phyloP scores from a whole-genome alignment of 2,329 filamentous ascomycete species.

The Aspergillus sergii region DNA sequence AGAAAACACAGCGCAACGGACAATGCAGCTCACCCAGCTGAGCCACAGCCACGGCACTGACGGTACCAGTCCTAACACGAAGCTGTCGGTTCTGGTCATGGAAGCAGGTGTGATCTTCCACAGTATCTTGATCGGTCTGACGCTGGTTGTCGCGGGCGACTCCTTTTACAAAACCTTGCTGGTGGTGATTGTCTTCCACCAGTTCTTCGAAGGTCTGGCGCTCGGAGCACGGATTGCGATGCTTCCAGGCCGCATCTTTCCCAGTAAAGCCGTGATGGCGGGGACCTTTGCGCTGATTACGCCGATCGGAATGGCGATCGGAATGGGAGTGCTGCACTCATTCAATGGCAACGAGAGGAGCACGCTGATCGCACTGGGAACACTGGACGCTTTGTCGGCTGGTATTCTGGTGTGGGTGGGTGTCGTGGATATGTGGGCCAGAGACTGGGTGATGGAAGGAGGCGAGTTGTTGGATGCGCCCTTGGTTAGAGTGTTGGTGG shows the following conservation, averaged over 20 bases:
- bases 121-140: constrained; percentile 58
- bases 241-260: constrained; percentile 42
- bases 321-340: constrained; percentile 67
- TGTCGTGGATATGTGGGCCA: constrained; percentile 76
- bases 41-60: constrained; percentile 39
- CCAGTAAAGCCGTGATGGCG: constrained; percentile 61
- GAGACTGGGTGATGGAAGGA: constrained; percentile 69
- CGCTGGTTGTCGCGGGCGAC: constrained; percentile 51
- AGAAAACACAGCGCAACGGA: constrained; percentile 9
- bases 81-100: constrained; percentile 68
- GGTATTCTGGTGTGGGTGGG: constrained; percentile 81
- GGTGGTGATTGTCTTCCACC: constrained; percentile 73
- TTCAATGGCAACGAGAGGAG: constrained; percentile 74
- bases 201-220: constrained; percentile 76
- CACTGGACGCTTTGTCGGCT: constrained; percentile 71
- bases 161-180: constrained; percentile 56
- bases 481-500: constrained; percentile 52
- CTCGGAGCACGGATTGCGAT: constrained; percentile 71
- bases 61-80: constrained; percentile 44
- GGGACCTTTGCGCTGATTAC: constrained; percentile 69
- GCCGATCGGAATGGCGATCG: constrained; percentile 78
- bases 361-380: constrained; percentile 72
- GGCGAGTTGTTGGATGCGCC: constrained; percentile 59
- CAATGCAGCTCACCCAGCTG: constrained; percentile 25
- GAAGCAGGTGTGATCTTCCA: constrained; percentile 77